A percentile compares a stretch with the other conserved stretches of the same genome.
phyloP scores from a whole-genome alignment of 768 basidiomycete species.

The Lentinula lateritia region DNA sequence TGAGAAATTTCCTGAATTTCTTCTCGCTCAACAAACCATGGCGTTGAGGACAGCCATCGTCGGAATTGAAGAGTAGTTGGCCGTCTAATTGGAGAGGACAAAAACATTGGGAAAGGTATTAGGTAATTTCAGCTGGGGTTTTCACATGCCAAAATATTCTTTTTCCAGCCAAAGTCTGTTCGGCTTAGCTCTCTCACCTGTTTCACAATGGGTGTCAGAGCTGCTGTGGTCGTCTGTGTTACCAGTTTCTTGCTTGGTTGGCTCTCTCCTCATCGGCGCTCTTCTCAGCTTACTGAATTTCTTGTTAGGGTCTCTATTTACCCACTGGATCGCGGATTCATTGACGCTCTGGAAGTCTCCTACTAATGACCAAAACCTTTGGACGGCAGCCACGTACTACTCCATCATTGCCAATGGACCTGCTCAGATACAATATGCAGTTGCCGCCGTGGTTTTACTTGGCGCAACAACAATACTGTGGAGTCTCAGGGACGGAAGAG shows the following conservation, averaged over 20 bases:
- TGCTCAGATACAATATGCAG: slow-evolving; percentile 46
- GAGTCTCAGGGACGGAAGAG: slow-evolving; percentile 72
- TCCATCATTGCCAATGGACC: slow-evolving; percentile 69
- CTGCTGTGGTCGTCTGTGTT: slow-evolving; percentile 67
- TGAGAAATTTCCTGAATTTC: slow-evolving; percentile 20
- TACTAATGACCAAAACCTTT: slow-evolving; percentile 77
- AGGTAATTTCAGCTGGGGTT: neutral
- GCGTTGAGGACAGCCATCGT: slow-evolving; percentile 22
- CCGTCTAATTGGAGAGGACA: neutral
- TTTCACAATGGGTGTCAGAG: slow-evolving; percentile 59
- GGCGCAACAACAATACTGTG: slow-evolving; percentile 68
- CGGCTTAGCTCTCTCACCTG: neutral
- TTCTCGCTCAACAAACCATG: slow-evolving; percentile 67
- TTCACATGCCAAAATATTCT: neutral
- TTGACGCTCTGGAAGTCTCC: slow-evolving; percentile 87
- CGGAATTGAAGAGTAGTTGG: neutral
- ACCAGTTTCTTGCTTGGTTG: slow-evolving; percentile 79
- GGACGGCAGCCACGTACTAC: slow-evolving; percentile 81
- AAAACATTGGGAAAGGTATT: neutral
- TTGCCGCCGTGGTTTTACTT: slow-evolving; percentile 48
- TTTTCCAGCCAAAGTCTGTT: neutral
- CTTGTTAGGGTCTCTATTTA: slow-evolving; percentile 67
- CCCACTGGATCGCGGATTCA: slow-evolving; percentile 92
- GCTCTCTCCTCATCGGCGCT: slow-evolving; percentile 12
- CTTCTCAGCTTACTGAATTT: neutral